Evolutionary conservation across 768 basidiomycete genomes (phyloP).

Genomic region (Tulasnella sp.): DNA sequence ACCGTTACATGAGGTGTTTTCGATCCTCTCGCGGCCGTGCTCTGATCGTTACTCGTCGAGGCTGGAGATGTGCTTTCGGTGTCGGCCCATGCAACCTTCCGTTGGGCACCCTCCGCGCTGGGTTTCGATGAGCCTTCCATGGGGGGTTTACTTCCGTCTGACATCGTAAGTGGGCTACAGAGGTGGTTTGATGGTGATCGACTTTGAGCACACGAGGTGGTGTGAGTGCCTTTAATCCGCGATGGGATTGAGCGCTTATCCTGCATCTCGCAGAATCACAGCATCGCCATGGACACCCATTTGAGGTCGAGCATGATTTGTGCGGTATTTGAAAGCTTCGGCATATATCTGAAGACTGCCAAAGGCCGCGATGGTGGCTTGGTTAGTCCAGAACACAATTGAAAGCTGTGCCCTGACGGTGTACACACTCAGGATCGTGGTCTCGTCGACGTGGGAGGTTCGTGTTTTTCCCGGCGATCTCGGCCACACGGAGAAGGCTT

Average conservation of each 20-base stretch:
- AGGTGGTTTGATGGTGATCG: neutral
- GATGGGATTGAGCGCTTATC: neutral
- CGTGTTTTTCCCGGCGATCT: too few relatives aligned
- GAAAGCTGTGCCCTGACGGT: neutral
- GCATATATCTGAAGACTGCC: too few relatives aligned
- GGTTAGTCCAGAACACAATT: conserved; percentile 1
- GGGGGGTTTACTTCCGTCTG: neutral
- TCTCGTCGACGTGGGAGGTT: too few relatives aligned
- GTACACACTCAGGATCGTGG: too few relatives aligned
- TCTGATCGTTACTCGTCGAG: neutral
- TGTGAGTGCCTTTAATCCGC: neutral
- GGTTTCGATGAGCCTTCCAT: neutral
- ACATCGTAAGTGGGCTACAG: neutral
- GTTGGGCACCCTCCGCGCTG: neutral
- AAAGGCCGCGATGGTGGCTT: too few relatives aligned
- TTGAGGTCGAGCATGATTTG: neutral
- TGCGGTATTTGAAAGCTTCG: too few relatives aligned
- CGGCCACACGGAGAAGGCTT: too few relatives aligned
- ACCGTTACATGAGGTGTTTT: neutral
- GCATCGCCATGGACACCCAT: neutral
- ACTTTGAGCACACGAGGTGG: neutral
- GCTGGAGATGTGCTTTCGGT: neutral
- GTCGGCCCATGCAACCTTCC: neutral
- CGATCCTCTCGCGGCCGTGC: neutral
- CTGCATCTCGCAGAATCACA: neutral